Conservation (phyloP, 176 grass and related monocot species). For the Cenchrus purpureus region DNA sequence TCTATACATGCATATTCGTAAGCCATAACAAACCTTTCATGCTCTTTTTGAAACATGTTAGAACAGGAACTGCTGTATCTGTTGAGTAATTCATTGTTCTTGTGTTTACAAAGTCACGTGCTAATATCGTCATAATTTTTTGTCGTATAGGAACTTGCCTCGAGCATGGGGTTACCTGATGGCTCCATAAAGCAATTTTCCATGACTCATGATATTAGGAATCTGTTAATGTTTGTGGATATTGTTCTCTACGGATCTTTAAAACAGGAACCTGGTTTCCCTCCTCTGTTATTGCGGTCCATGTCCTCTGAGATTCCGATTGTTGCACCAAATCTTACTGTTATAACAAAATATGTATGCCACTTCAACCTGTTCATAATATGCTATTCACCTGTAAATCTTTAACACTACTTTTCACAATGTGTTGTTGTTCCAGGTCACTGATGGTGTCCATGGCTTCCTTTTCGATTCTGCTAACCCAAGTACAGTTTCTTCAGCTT, state of each 20-base stretch:
- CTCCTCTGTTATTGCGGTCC: conserved; percentile 73
- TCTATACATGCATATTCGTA: too few species aligned
- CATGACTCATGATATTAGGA: conserved; percentile 72
- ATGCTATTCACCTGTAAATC: conserved; percentile 25
- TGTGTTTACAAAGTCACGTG: background rate
- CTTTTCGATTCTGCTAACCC: conserved; percentile 67
- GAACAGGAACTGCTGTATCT: background rate
- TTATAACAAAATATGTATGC: conserved; percentile 88
- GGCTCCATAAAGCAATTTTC: conserved; percentile 67
- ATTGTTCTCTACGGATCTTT: conserved; percentile 86
- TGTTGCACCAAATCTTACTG: conserved; percentile 82
- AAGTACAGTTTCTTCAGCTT: conserved; percentile 58
- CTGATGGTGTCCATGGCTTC: conserved; percentile 71
- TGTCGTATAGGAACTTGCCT: conserved; percentile 74
- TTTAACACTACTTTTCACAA: conserved; percentile 29
- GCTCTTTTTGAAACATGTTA: background rate
- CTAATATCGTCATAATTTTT: conserved; percentile 35
- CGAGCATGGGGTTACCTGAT: conserved; percentile 75
- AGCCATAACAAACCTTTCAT: background rate
- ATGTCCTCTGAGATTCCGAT: conserved; percentile 92
- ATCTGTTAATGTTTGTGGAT: conserved; percentile 69
- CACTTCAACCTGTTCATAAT: conserved; percentile 30
- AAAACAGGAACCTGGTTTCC: conserved; percentile 80
- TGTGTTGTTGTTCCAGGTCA: conserved; percentile 64
- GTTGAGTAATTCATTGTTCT: background rate